phyloP scores from a whole-genome alignment of 306 rosid genomes.

The Cyclanthera cordifolia region DNA sequence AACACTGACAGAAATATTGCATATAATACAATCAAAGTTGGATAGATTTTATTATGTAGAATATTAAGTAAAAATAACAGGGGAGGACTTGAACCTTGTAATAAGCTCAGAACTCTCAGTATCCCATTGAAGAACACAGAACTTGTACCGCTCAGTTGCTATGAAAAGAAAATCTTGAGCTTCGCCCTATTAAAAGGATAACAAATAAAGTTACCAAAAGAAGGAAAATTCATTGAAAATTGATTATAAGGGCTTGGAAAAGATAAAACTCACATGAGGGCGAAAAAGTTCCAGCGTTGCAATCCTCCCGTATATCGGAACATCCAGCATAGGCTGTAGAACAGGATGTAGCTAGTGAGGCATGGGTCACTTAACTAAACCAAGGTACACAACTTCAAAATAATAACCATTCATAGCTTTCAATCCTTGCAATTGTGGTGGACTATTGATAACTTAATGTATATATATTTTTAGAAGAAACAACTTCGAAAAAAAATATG shows the following conservation, averaged over 20 bases:
- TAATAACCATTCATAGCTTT: not conserved
- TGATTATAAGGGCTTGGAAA: not conserved
- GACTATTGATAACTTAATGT: not conserved
- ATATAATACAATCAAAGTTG: not conserved
- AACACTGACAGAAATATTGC: not conserved
- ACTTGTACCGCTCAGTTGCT: conserved; percentile 95
- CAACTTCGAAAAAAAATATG: too few species aligned
- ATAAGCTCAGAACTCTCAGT: conserved; percentile 68
- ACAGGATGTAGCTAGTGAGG: not conserved
- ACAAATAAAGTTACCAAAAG: not conserved
- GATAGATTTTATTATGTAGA: not conserved
- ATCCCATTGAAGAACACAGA: conserved; percentile 98
- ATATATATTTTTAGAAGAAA: not conserved
- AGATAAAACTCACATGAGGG: conserved; percentile 60
- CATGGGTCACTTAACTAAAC: not conserved
- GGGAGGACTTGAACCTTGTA: conserved; percentile 33
- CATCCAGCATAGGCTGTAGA: conserved; percentile 79
- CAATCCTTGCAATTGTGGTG: not conserved
- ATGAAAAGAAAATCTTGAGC: conserved; percentile 79
- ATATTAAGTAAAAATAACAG: not conserved
- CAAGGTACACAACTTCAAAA: not conserved
- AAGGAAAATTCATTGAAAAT: not conserved
- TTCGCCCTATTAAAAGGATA: conserved; percentile 55
- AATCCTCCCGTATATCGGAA: conserved; percentile 89
- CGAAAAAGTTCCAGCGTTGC: conserved; percentile 94